Conservation (phyloP, 2,329 filamentous ascomycete genomes). For the Verticillium isaacii region DNA sequence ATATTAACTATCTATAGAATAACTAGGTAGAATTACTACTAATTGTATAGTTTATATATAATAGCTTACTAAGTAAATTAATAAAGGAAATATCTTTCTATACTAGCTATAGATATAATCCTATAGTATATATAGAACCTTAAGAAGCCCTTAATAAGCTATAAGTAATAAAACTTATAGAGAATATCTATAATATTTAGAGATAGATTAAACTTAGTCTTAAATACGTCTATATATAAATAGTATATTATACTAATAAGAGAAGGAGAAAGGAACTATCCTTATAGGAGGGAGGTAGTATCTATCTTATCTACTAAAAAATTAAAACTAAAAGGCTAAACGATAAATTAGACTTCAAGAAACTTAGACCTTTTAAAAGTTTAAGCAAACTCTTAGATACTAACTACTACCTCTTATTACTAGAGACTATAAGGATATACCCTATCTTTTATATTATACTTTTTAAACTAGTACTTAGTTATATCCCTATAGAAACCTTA, state of each 20-base stretch:
- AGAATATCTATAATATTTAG: too few species aligned
- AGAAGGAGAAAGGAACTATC: not conserved
- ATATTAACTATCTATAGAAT: too few species aligned
- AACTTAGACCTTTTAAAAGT: not conserved
- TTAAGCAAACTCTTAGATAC: not conserved
- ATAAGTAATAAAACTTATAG: too few species aligned
- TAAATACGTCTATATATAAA: too few species aligned
- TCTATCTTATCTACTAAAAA: slow-evolving; percentile 1
- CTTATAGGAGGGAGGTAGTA: not conserved
- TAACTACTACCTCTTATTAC: slow-evolving; percentile 1
- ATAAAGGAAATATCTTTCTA: too few species aligned
- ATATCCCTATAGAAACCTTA: not conserved
- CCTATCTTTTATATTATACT: slow-evolving; percentile 1
- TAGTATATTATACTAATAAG: not conserved
- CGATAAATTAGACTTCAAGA: not conserved
- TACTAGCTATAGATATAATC: too few species aligned
- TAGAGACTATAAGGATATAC: slow-evolving; percentile 3
- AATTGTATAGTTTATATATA: too few species aligned
- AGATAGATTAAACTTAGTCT: too few species aligned
- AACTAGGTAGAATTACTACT: too few species aligned
- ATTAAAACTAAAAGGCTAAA: not conserved
- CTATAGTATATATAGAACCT: too few species aligned
- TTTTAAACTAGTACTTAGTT: not conserved
- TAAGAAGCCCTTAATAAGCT: too few species aligned
- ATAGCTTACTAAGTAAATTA: too few species aligned